Base-by-base conservation (phyloP, 192 early-diverging fungal genomes). In the Spinellus fusiger region DNA sequence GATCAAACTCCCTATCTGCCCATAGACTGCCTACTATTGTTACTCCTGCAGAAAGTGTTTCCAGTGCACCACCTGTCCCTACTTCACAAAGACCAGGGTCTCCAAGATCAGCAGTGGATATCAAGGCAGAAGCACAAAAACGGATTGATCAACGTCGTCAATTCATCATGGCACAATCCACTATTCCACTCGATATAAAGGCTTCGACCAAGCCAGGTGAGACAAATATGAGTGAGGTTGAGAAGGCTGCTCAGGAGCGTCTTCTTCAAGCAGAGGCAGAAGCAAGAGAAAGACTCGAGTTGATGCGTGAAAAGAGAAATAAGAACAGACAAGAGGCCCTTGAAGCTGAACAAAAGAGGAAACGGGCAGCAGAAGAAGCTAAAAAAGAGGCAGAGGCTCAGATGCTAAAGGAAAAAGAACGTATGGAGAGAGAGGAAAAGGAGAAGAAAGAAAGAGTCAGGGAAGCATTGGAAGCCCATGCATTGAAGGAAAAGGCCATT, bases 61-160 rank as follows among this genome's bases (percentile, higher is more conserved):
- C 32, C 7, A 27, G 37, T 2, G 63, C 69, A 13, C 69, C 69
- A 13, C 72, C 72, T 3, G 33, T 69, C 25, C 72, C 66, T 20
- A 65, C 72, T 3, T 61, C 66, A 13, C 33, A 56, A 22, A 31
- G 61, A 34, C 66, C 62, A 38, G 51, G 34, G 20, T 61, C 72
- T 0, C 61, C 61, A 33, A 60, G 63, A 55, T 68, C 82, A 7
- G 70, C 76, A 4, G 76, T 76, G 31, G 82, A 81, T 47, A 81
- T 84, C 48, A 69, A 77, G 38, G 79, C 77, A 15, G 76, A 81
- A 63, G 77, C 76, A 1, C 69, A 81, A 18, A 73, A 76, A 54
- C 68, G 74, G 32, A 62, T 81, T 23, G 71, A 77, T 18, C 75
- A 81, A 61, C 65, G 69, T 33, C 62, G 34, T 44, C 28, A 40